These are phyloP conservation scores for Oryza longistaminata DNA, from an alignment of 176 grass and related monocot species.

Conservation along the genomic window DNA sequence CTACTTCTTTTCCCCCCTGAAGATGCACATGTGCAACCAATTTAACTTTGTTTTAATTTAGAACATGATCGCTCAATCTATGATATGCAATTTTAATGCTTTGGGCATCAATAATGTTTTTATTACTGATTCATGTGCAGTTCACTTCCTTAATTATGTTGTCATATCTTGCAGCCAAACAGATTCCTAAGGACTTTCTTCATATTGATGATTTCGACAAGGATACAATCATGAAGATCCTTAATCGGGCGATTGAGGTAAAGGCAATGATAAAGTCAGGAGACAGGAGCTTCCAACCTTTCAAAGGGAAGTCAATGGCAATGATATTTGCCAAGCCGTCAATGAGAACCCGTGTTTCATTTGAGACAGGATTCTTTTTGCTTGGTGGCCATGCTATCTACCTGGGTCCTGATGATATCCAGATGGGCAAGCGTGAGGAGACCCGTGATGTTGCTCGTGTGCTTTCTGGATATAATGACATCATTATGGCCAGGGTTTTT, in stretches of 20 bases:
- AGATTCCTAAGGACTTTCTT: constrained; percentile 77
- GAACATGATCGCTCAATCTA: background rate
- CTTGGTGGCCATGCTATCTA: constrained; percentile 95
- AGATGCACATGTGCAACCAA: background rate
- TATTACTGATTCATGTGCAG: background rate
- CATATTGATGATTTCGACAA: constrained; percentile 95
- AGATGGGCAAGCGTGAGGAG: constrained; percentile 98
- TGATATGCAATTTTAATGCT: background rate
- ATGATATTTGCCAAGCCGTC: constrained; percentile 99
- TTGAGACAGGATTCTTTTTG: constrained; percentile 93
- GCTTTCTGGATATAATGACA: constrained; percentile 90
- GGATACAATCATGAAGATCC: constrained; percentile 80
- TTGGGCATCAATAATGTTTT: background rate
- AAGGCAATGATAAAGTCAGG: constrained; percentile 85
- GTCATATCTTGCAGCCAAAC: constrained; percentile 50
- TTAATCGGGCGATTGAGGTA: constrained; percentile 76
- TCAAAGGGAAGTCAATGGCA: constrained; percentile 95
- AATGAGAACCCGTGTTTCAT: constrained; percentile 97
- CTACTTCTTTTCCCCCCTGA: background rate
- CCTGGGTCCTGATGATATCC: constrained; percentile 93
- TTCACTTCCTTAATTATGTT: background rate
- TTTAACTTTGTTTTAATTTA: background rate
- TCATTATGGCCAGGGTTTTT: constrained; percentile 96
- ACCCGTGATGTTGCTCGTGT: constrained; percentile 96
- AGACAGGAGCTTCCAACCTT: constrained; percentile 84